Evolutionary conservation across 2,329 filamentous ascomycete species (phyloP), one percentile per base, ranked within the genome.

Genomic region (Didymella glomerata): DNA sequence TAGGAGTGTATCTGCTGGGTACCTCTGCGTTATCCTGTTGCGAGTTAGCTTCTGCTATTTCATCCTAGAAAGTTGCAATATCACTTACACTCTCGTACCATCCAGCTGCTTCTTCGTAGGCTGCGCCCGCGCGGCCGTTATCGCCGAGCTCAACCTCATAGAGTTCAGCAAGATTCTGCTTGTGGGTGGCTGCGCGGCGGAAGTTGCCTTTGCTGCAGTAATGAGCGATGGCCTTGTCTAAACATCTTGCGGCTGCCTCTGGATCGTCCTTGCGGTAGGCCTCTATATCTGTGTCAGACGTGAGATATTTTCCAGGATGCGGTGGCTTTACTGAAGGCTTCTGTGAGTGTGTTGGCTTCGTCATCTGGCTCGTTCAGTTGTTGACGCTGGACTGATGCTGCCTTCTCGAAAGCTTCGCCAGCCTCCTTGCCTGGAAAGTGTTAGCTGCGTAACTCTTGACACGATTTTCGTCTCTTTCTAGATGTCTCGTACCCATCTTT

Each of bases 141-240:
- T 97, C 92, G 9, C 88, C 88, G 18, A 96, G 77, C 69, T 96
- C 91, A 36, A 87, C 82, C 82, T 98, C 93, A 71, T 90, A 94
- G 25, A 97, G 80, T 74, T 97, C 93, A 18, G 88, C 95, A 60
- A 97, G 82, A 64, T 90, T 90, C 79, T 98, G 92, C 82, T 97
- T 92, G 77, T 97, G 90, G 24, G 91, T 90, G 11, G 95, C 95
- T 14, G 95, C 94, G 56, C 94, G 86, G 67, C 93, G 86, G 80
- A 97, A 93, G 79, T 97, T 97, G 62, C 93, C 93, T 79, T 93
- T 93, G 68, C 86, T 81, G 68, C 92, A 94, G 79, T 96, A 98
- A 76, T 95, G 91, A 57, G 88, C 83, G 75, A 98, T 92, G 40
- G 93, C 90, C 48, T 88, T 81, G 65, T 92, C 87, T 55, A 97